phyloP scores from a whole-genome alignment of 208 protist genomes.

The Trypanosoma lewisi region DNA sequence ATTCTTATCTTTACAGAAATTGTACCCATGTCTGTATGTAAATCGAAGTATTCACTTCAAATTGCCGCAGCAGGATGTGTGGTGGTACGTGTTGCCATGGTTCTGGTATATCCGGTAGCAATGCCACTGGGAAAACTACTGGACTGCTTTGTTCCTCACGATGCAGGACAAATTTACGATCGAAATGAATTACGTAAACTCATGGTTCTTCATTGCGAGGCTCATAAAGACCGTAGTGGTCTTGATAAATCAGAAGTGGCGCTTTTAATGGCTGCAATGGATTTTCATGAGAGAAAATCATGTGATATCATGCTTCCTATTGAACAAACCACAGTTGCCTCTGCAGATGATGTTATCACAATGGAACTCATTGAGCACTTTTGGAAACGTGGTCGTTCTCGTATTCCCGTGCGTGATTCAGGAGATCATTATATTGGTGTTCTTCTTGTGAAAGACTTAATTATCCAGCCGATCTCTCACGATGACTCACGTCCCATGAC shows the following conservation, averaged over 20 bases:
- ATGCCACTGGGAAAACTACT: constrained; percentile 77
- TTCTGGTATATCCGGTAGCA: constrained; percentile 78
- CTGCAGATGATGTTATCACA: constrained; percentile 66
- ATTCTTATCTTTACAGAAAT: constrained; percentile 87
- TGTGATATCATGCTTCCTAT: constrained; percentile 86
- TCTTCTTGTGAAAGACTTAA: constrained; percentile 80
- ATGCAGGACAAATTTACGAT: constrained; percentile 84
- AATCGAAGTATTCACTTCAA: constrained; percentile 80
- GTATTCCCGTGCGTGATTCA: constrained; percentile 62
- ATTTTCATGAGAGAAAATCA: constrained; percentile 84
- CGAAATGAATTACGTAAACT: constrained; percentile 82
- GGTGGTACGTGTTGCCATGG: constrained; percentile 75
- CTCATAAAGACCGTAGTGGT: constrained; percentile 36
- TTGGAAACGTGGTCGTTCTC: constrained; percentile 81
- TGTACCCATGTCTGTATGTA: constrained; percentile 87
- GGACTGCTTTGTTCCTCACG: constrained; percentile 63
- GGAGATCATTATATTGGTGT: constrained; percentile 45
- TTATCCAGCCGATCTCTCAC: constrained; percentile 33
- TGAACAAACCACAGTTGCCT: constrained; percentile 45
- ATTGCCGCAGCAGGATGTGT: constrained; percentile 74
- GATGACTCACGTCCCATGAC: constrained; percentile 29
- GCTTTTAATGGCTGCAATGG: constrained; percentile 83
- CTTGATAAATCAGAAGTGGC: constrained; percentile 78
- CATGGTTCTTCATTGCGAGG: constrained; percentile 85
- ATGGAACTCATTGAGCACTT: constrained; percentile 68